Evolutionary conservation across 2,329 filamentous ascomycete species (phyloP).

Genomic region (Alternaria triticimaculans): DNA sequence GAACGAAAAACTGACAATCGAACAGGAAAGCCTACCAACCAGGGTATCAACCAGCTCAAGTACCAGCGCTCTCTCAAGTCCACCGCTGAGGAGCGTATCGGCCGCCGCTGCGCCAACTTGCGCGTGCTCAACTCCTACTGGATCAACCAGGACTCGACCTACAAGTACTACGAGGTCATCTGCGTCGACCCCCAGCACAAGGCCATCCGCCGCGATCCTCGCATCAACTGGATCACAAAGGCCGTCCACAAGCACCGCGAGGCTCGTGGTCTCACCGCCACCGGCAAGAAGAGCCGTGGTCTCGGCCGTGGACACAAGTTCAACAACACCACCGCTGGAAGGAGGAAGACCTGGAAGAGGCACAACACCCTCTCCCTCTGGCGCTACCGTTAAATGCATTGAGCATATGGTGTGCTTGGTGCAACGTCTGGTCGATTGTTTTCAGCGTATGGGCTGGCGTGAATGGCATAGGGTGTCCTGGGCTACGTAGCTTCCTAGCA

Average conservation of each 20-base stretch:
- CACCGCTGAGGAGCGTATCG: constrained; percentile 99
- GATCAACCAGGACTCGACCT: constrained; percentile 99
- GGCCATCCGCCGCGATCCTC: constrained; percentile 97
- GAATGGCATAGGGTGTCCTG: constrained; percentile 44
- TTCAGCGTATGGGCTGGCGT: constrained; percentile 43
- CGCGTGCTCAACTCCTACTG: constrained; percentile 99
- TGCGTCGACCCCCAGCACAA: constrained; percentile 99
- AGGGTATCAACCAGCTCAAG: constrained; percentile 99
- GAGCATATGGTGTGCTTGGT: constrained; percentile 36
- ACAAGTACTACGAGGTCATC: constrained; percentile 99
- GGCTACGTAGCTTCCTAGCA: constrained; percentile 40
- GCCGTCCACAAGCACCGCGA: constrained; percentile 99
- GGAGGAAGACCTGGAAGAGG: constrained; percentile 99
- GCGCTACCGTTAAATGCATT: constrained; percentile 81
- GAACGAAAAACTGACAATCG: constrained; percentile 29
- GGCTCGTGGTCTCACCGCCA: constrained; percentile 93
- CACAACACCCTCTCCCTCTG: constrained; percentile 99
- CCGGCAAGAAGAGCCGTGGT: constrained; percentile 99
- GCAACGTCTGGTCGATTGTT: constrained; percentile 40
- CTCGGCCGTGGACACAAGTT: constrained; percentile 99
- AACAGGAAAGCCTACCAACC: constrained; percentile 99
- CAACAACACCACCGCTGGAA: constrained; percentile 97
- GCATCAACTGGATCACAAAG: constrained; percentile 99
- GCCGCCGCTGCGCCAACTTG: constrained; percentile 97
- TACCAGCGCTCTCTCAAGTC: constrained; percentile 99